Conservation (phyloP, 169 alveolate genomes). For the Eimeria praecox region DNA sequence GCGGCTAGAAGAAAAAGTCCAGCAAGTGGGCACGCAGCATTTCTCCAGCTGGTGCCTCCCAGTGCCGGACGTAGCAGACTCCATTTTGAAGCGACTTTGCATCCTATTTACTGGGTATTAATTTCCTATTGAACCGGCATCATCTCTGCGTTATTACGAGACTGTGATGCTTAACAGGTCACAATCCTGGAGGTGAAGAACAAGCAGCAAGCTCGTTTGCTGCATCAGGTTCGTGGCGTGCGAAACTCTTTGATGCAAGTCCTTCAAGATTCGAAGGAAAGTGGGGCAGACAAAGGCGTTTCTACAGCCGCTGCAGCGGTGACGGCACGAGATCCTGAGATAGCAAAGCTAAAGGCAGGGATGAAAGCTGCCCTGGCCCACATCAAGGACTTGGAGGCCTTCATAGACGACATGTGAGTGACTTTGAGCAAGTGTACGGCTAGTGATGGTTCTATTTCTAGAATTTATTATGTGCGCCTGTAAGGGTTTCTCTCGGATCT, state of each 20-base stretch:
- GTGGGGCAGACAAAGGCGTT: conserved; percentile 17
- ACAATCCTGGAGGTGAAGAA: conserved; percentile 76
- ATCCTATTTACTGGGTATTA: neutral
- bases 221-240: conserved; percentile 77
- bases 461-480: neutral
- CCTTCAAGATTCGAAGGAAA: conserved; percentile 43
- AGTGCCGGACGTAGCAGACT: neutral
- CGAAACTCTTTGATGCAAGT: conserved; percentile 70
- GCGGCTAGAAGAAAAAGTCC: conserved; percentile 66
- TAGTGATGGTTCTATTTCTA: too few relatives aligned
- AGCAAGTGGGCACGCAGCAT: conserved; percentile 55
- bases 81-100: neutral
- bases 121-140: neutral
- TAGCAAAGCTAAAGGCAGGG: conserved; percentile 32
- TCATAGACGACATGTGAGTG: conserved; percentile 74
- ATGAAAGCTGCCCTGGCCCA: conserved; percentile 76
- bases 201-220: conserved; percentile 68
- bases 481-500: neutral
- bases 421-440: neutral
- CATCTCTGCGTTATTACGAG: neutral
- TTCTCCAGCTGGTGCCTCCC: neutral
- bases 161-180: conserved; percentile 19
- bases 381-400: conserved; percentile 54
- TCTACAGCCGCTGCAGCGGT: neutral
- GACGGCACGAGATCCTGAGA: conserved; percentile 14